Base-by-base conservation (phyloP, 768 basidiomycete species). In the Lentinula edodes region DNA sequence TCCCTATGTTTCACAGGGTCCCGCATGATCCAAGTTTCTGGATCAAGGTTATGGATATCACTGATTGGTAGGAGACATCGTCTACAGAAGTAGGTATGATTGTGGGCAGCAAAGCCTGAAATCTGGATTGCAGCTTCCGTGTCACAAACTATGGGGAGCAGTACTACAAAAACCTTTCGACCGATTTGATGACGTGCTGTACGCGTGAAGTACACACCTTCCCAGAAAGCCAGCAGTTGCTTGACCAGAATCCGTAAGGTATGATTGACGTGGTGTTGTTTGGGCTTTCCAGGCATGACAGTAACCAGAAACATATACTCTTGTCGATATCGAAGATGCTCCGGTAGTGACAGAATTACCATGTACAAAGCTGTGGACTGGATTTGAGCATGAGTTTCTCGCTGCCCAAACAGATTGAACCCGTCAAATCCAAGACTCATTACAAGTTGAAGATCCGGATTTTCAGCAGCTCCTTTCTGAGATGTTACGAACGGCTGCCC, bases 301-400 rank as follows among this genome's bases (percentile, higher is more conserved):
- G 75, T 79, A 0, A 71, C 76, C 0, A 80, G 67, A 60, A 71
- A 80, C 60, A 81, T 68, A 53, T 81, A 81, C 60, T 79, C 71
- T 0, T 65, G 65, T 9, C 71, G 70, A 61, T 76, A 78, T 3
- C 69, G 64, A 1, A 73, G 58, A 23, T 73, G 63, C 0, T 67
- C 68, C 0, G 77, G 77, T 3, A 28, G 28, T 2, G 28, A 28
- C 28, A 28, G 28, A 28, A 28, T 28, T 2, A 28, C 28, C 28
- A 74, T 52, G 20, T n/a, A n/a, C n/a, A n/a, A n/a, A n/a, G n/a
- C n/a, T n/a, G n/a, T n/a, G n/a, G n/a, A n/a, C n/a, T n/a, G n/a
- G n/a, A n/a, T n/a, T n/a, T n/a, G n/a, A n/a, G n/a, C 50, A 20
- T 62, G 56, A 3, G 62, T 56, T 34, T 35, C 55, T 20, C 38